Evolutionary conservation across 2,329 filamentous ascomycete genomes (phyloP).

Genomic region (Colletotrichum limetticola): DNA sequence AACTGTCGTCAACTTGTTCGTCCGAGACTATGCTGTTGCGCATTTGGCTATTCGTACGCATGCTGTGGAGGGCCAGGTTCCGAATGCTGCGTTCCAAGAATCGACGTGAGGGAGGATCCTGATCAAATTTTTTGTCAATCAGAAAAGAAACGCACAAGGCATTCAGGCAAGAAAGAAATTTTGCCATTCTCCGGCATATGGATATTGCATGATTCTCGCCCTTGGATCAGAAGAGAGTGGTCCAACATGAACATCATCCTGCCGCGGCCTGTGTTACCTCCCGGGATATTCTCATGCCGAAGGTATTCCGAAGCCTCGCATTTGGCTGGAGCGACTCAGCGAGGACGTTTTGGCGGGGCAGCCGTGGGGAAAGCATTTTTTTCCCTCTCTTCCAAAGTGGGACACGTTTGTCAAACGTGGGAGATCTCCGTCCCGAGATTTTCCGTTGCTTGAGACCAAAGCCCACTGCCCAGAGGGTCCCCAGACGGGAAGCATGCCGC

Average conservation of each 20-base stretch:
- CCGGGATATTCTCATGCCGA: conserved; percentile 26
- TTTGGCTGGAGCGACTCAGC: conserved; percentile 9
- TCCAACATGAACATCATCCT: conserved; percentile 18
- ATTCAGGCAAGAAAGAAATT: neutral
- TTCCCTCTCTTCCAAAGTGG: neutral
- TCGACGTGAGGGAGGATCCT: neutral
- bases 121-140: neutral
- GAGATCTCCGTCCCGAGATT: conserved; percentile 28
- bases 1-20: neutral
- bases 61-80: conserved; percentile 14
- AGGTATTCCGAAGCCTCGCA: conserved; percentile 26
- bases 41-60: neutral
- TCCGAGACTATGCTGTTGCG: neutral
- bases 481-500: conserved; percentile 20
- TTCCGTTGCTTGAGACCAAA: conserved; percentile 9
- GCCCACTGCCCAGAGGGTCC: neutral
- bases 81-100: conserved; percentile 17
- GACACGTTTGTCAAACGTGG: conserved; percentile 6
- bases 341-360: neutral
- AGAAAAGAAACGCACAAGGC: neutral
- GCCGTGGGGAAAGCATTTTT: neutral
- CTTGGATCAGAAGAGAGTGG: conserved; percentile 30
- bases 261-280: neutral
- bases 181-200: neutral
- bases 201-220: conserved; percentile 23